These are phyloP conservation scores for Stachybotrys elegans DNA, from an alignment of 2,329 filamentous ascomycete species.

Conservation along the genomic window DNA sequence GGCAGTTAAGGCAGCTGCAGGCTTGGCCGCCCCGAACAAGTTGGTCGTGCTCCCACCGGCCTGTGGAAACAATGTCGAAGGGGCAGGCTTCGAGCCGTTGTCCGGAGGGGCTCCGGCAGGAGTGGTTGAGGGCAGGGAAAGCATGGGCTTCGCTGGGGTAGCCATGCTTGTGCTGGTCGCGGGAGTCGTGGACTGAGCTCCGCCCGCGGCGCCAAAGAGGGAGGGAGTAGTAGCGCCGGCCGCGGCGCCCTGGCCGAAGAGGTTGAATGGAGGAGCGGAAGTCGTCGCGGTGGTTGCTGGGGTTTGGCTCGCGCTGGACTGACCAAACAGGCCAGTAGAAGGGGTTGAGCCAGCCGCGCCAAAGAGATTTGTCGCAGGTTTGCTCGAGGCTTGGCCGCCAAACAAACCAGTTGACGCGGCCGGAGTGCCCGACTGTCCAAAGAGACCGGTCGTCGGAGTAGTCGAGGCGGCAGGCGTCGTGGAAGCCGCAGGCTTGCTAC, in stretches of 20 bases:
- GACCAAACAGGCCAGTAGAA: slow-evolving; percentile 23
- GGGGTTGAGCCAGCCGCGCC: slow-evolving; percentile 18
- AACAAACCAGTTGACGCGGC: slow-evolving; percentile 11
- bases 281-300: neutral
- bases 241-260: neutral
- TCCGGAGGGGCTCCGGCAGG: slow-evolving; percentile 50
- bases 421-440: too few relatives aligned
- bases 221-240: slow-evolving; percentile 13
- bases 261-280: neutral
- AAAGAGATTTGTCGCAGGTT: slow-evolving; percentile 18
- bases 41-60: slow-evolving; percentile 11
- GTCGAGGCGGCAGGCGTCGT: slow-evolving; percentile 15
- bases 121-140: slow-evolving; percentile 47
- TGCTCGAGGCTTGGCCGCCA: slow-evolving; percentile 17
- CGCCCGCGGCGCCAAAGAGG: slow-evolving; percentile 13
- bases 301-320: slow-evolving; percentile 3
- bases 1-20: slow-evolving; percentile 8
- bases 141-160: slow-evolving; percentile 40
- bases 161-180: slow-evolving; percentile 23
- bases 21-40: slow-evolving; percentile 14
- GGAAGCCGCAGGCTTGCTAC: slow-evolving; percentile 13
- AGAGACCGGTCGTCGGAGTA: neutral
- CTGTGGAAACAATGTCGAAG: slow-evolving; percentile 6
- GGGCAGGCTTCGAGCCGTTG: slow-evolving; percentile 23
- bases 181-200: slow-evolving; percentile 18